Conservation (phyloP, 805 yeast genomes). For the Middelhovenomyces tepae region DNA sequence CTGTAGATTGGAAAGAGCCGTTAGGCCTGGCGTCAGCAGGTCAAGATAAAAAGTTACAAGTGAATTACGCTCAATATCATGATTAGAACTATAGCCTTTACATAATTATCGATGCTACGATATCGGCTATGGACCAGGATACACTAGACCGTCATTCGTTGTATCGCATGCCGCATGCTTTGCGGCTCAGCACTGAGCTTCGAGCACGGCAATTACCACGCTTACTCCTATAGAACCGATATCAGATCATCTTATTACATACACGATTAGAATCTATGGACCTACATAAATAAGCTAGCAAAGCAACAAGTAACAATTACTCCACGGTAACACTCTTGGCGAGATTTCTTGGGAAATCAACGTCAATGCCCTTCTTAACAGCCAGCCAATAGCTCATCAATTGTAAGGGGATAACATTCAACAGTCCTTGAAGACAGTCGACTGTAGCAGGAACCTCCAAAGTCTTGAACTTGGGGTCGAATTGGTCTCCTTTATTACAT, state of each 20-base stretch:
- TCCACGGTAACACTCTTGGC: conserved; percentile 98
- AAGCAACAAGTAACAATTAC: conserved; percentile 30
- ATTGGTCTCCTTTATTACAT: conserved; percentile 70
- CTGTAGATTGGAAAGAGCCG: conserved; percentile 72
- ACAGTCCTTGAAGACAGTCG: conserved; percentile 93
- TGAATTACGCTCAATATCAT: too few species aligned
- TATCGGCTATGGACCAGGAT: too few species aligned
- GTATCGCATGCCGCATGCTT: too few species aligned
- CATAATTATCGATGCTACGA: too few species aligned
- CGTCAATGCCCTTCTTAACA: conserved; percentile 88
- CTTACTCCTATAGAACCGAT: too few species aligned
- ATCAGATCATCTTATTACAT: too few species aligned
- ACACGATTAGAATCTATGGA: conserved; percentile 1
- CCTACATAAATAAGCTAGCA: not conserved
- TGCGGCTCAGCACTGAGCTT: too few species aligned
- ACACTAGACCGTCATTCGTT: too few species aligned
- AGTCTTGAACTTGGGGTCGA: conserved; percentile 34
- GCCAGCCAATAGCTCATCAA: conserved; percentile 96
- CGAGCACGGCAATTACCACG: too few species aligned
- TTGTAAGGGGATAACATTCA: conserved; percentile 91
- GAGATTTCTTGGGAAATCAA: conserved; percentile 96
- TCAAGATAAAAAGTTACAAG: conserved; percentile 85
- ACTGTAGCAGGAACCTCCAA: conserved; percentile 92
- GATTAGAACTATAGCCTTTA: too few species aligned
- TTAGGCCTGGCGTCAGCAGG: conserved; percentile 91